phyloP scores from a whole-genome alignment of 352 stramenopile species.

The Globisporangium apiculatum region DNA sequence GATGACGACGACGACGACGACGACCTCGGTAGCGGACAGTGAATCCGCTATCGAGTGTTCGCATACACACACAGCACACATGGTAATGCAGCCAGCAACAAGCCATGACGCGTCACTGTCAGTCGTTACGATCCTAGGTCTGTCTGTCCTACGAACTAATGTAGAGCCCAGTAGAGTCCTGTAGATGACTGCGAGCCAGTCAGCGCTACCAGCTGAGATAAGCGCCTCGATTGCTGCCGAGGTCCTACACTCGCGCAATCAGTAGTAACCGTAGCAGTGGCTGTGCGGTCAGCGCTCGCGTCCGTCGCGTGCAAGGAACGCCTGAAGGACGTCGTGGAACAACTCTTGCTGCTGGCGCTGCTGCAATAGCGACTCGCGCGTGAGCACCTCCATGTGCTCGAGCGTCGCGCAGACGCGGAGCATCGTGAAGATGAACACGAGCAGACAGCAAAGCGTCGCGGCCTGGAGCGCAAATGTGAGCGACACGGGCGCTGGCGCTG shows the following conservation, averaged over 20 bases:
- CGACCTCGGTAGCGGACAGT: slow-evolving; percentile 18
- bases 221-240: too few species aligned
- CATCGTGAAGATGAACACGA: slow-evolving; percentile 72
- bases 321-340: slow-evolving; percentile 47
- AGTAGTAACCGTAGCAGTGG: too few species aligned
- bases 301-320: slow-evolving; percentile 17
- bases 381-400: slow-evolving; percentile 54
- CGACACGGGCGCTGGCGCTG: neutral
- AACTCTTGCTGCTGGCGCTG: slow-evolving; percentile 62
- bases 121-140: neutral
- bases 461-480: slow-evolving; percentile 27
- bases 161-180: too few species aligned
- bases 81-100: too few species aligned
- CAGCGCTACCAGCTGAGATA: too few species aligned
- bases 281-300: neutral
- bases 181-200: neutral
- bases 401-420: slow-evolving; percentile 44
- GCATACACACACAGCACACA: neutral
- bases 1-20: slow-evolving; percentile 28
- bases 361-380: slow-evolving; percentile 44
- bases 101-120: neutral
- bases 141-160: too few species aligned
- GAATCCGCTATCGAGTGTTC: slow-evolving; percentile 1
- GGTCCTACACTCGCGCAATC: too few species aligned
- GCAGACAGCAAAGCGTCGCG: slow-evolving; percentile 36